A percentile compares a stretch with the other conserved stretches of the same genome.
Evolutionary conservation across 2,329 filamentous ascomycete species (phyloP).

Genomic region (Akanthomyces muscarius): DNA sequence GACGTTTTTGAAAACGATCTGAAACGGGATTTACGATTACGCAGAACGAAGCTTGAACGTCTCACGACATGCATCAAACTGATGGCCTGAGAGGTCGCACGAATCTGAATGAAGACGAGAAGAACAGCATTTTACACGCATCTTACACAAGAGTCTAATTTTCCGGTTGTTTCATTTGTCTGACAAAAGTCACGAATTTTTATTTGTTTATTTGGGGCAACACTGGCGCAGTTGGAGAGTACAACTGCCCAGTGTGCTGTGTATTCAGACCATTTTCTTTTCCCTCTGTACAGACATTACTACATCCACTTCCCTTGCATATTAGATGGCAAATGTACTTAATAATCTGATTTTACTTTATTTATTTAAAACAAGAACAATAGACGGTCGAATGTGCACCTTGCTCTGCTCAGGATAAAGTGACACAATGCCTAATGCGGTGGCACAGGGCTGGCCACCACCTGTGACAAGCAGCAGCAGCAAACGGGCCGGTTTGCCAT

Average conservation of each 20-base stretch:
- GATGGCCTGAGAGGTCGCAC: background rate
- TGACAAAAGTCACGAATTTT: background rate
- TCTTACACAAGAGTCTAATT: background rate
- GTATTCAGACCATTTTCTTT: background rate
- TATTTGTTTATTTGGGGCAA: background rate
- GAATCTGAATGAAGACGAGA: background rate
- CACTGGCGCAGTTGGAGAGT: background rate
- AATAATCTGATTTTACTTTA: background rate
- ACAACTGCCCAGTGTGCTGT: background rate
- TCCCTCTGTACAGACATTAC: background rate
- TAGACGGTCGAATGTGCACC: no score
- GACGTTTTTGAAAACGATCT: background rate
- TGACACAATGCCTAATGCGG: background rate
- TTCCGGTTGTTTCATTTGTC: background rate
- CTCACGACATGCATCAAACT: slow-evolving; percentile 8
- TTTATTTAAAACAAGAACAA: background rate
- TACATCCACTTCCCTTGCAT: background rate
- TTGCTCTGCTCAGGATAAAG: background rate
- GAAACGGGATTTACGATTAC: slow-evolving; percentile 1
- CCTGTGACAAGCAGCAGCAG: background rate
- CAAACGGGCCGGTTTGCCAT: slow-evolving; percentile 11
- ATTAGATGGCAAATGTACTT: slow-evolving; percentile 4
- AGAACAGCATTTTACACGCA: background rate
- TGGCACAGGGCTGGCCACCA: background rate
- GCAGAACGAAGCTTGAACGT: slow-evolving; percentile 2